A percentile compares a stretch with the other conserved stretches of the same genome.
These are phyloP conservation scores for Acorus gramineus DNA, from an alignment of 106 monocot species.

Conservation along the genomic window DNA sequence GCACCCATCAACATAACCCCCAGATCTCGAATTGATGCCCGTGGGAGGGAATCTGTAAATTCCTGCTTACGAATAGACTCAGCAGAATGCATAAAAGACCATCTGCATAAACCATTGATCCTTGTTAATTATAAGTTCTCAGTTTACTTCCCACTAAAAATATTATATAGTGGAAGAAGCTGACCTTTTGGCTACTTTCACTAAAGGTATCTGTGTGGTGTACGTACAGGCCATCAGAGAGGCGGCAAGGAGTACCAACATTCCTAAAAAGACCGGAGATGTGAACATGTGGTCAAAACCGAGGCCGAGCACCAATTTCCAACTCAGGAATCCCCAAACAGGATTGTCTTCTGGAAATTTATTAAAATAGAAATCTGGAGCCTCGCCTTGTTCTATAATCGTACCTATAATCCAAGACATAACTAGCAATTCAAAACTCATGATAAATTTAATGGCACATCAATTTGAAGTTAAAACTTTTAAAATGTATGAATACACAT, in stretches of 20 bases:
- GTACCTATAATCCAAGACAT: conserved; percentile 35
- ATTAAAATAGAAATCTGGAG: conserved; percentile 66
- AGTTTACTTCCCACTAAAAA: too few relatives aligned
- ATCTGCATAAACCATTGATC: conserved; percentile 34
- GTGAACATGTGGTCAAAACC: conserved; percentile 98
- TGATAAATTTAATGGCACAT: too few relatives aligned
- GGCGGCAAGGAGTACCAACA: conserved; percentile 75
- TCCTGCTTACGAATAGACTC: conserved; percentile 68
- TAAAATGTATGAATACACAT: too few relatives aligned
- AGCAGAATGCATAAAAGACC: conserved; percentile 79
- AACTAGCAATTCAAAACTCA: neutral
- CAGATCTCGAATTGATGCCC: conserved; percentile 79
- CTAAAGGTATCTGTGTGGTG: conserved; percentile 85
- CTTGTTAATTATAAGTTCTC: neutral
- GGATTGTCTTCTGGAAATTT: conserved; percentile 80
- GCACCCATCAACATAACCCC: conserved; percentile 81
- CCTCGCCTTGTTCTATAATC: conserved; percentile 83
- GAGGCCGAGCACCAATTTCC: conserved; percentile 80
- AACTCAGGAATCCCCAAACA: conserved; percentile 55
- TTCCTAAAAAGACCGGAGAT: conserved; percentile 82
- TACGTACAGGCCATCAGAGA: conserved; percentile 98
- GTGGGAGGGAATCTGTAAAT: conserved; percentile 69
- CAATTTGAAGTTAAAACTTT: too few relatives aligned
- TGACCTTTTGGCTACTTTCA: conserved; percentile 84
- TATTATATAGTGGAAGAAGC: neutral